A percentile compares a stretch with the other conserved stretches of the same genome.
These are phyloP conservation scores for Oryza rufipogon DNA, from an alignment of 176 grass and related monocot genomes.

Conservation along the genomic window DNA sequence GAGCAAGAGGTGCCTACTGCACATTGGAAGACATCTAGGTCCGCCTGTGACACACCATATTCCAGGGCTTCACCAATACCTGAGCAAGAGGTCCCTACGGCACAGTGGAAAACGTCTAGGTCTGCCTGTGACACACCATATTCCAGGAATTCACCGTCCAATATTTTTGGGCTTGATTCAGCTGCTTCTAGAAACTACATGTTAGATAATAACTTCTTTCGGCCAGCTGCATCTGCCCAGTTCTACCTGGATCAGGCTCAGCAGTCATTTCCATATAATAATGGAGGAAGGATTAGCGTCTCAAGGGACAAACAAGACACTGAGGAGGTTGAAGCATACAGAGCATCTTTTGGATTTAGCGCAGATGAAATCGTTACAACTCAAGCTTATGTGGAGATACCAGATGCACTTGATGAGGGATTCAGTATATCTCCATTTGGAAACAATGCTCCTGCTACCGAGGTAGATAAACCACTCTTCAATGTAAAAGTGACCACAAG, in stretches of 20 bases:
- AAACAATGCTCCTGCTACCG: conserved; percentile 52
- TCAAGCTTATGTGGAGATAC: conserved; percentile 69
- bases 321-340: conserved; percentile 95
- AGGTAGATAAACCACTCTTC: conserved; percentile 49
- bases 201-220: conserved; percentile 73
- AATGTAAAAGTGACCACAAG: conserved; percentile 40
- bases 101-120: conserved; percentile 71
- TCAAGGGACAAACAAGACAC: conserved; percentile 95
- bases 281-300: conserved; percentile 74
- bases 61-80: conserved; percentile 61
- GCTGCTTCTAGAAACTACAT: conserved; percentile 73
- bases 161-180: conserved; percentile 76
- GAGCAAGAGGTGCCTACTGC: conserved; percentile 66
- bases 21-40: conserved; percentile 70
- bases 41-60: conserved; percentile 79
- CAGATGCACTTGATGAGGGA: conserved; percentile 77
- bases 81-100: conserved; percentile 58
- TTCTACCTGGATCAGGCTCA: conserved; percentile 97
- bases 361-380: conserved; percentile 87
- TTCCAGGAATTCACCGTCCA: conserved; percentile 64
- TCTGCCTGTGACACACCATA: conserved; percentile 86
- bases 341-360: conserved; percentile 99
- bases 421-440: conserved; percentile 93
- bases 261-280: conserved; percentile 70
- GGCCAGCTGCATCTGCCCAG: conserved; percentile 69